Percentiles rank a stretch among this genome's conserved stretches.
phyloP scores from a whole-genome alignment of 192 early-diverging fungal species.

The Coemansia sp. region DNA sequence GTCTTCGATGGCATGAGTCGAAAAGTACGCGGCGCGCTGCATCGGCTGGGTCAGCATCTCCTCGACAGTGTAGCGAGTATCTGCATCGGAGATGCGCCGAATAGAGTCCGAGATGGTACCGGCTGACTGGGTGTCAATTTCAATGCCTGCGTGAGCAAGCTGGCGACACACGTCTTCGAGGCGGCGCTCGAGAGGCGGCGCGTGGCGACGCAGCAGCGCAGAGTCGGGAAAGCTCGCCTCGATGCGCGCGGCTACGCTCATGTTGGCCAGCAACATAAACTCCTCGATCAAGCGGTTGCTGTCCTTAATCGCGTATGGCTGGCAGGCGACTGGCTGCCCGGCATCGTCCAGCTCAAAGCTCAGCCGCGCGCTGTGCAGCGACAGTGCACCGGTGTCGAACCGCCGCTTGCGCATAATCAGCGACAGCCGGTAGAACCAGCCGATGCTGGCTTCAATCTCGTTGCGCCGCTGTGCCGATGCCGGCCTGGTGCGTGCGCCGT shows the following conservation, averaged over 20 bases:
- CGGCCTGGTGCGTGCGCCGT: slow-evolving; percentile 5
- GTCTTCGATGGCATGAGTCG: slow-evolving; percentile 69
- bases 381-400: slow-evolving; percentile 81
- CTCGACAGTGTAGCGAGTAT: slow-evolving; percentile 24
- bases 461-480: slow-evolving; percentile 15
- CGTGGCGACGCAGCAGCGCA: slow-evolving; percentile 75
- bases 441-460: slow-evolving; percentile 53
- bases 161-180: slow-evolving; percentile 27
- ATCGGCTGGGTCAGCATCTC: slow-evolving; percentile 58
- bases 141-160: slow-evolving; percentile 56
- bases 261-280: slow-evolving; percentile 88
- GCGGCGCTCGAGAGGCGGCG: slow-evolving; percentile 47
- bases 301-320: slow-evolving; percentile 56
- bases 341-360: slow-evolving; percentile 87
- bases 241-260: slow-evolving; percentile 87
- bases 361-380: slow-evolving; percentile 86
- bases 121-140: slow-evolving; percentile 54
- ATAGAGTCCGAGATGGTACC: slow-evolving; percentile 59
- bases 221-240: slow-evolving; percentile 68
- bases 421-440: slow-evolving; percentile 54
- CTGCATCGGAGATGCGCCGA: slow-evolving; percentile 31
- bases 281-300: slow-evolving; percentile 96
- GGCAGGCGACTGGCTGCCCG: slow-evolving; percentile 79
- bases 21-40: slow-evolving; percentile 99
- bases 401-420: slow-evolving; percentile 55